These are phyloP conservation scores for Xylariales sp. DNA, from an alignment of 2,329 filamentous ascomycete genomes.

Conservation along the genomic window DNA sequence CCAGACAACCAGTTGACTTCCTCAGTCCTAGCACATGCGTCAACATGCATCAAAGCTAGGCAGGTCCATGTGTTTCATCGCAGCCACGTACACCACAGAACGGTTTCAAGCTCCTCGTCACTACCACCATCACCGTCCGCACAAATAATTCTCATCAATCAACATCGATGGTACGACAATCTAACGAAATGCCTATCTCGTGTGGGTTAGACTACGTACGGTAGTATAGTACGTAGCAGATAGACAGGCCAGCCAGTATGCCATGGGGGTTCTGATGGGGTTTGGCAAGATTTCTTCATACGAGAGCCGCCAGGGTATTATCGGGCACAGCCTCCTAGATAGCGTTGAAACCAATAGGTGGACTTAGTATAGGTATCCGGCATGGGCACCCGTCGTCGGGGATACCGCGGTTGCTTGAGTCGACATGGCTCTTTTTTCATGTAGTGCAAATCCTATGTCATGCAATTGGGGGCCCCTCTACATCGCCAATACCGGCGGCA, in stretches of 20 bases:
- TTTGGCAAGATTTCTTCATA: conserved; percentile 18
- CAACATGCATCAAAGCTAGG: conserved; percentile 15
- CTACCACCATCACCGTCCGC: too few species aligned
- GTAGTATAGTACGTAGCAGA: neutral
- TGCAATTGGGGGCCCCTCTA: conserved; percentile 29
- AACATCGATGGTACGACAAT: neutral
- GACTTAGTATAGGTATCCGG: neutral
- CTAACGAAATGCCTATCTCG: neutral
- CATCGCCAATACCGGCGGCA: conserved; percentile 31
- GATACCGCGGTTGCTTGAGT: conserved; percentile 28
- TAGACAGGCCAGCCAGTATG: too few species aligned
- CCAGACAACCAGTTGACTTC: conserved; percentile 9
- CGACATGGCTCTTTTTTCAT: conserved; percentile 10
- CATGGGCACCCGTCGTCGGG: conserved; percentile 20
- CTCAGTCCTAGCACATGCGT: conserved; percentile 19
- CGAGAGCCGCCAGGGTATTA: conserved; percentile 25
- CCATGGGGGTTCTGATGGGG: neutral
- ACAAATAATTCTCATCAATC: neutral
- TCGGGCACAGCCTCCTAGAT: conserved; percentile 10
- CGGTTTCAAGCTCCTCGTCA: too few species aligned
- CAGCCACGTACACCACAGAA: conserved; percentile 18
- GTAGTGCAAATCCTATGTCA: conserved; percentile 32
- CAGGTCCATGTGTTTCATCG: conserved; percentile 29
- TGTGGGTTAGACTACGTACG: neutral
- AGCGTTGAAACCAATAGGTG: conserved; percentile 12